Conservation (phyloP, 1,139 yeast species). For the Taphrina betulina region DNA sequence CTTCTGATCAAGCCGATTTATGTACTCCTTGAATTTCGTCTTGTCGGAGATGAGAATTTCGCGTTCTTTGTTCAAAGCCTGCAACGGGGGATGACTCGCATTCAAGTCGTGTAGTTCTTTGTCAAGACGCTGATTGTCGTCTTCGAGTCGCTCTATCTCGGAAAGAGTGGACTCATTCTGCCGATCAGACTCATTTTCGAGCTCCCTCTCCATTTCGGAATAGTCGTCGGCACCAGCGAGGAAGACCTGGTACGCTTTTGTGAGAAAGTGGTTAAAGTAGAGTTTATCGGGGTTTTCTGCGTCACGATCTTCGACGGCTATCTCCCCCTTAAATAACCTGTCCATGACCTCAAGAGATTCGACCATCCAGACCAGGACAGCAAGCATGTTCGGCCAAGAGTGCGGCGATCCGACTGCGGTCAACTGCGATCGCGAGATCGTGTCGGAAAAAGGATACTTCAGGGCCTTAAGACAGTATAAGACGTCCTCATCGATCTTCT, state of each 20-base stretch:
- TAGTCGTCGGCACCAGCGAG: slow-evolving; percentile 65
- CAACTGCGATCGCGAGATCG: slow-evolving; percentile 53
- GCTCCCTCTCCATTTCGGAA: slow-evolving; percentile 54
- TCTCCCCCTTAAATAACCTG: slow-evolving; percentile 21
- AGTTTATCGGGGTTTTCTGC: slow-evolving; percentile 33
- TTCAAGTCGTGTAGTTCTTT: slow-evolving; percentile 43
- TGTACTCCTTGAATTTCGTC: slow-evolving; percentile 66
- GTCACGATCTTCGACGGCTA: slow-evolving; percentile 23
- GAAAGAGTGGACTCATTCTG: slow-evolving; percentile 48
- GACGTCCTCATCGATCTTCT: slow-evolving; percentile 73
- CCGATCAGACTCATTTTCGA: slow-evolving; percentile 57
- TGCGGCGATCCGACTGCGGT: slow-evolving; percentile 90
- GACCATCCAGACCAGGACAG: slow-evolving; percentile 50
- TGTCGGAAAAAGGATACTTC: slow-evolving; percentile 76
- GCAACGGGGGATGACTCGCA: slow-evolving; percentile 48
- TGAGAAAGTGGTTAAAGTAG: slow-evolving; percentile 53
- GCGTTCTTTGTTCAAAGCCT: slow-evolving; percentile 56
- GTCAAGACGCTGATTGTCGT: slow-evolving; percentile 46
- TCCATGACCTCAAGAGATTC: slow-evolving; percentile 37
- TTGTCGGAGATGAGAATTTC: slow-evolving; percentile 71
- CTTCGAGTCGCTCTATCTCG: slow-evolving; percentile 51
- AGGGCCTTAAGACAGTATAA: slow-evolving; percentile 62
- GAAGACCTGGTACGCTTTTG: slow-evolving; percentile 66
- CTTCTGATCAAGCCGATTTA: slow-evolving; percentile 63
- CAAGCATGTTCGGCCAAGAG: slow-evolving; percentile 78